These are phyloP conservation scores for Globisporangium takayamanum DNA, from an alignment of 352 stramenopile species.

Conservation along the genomic window DNA sequence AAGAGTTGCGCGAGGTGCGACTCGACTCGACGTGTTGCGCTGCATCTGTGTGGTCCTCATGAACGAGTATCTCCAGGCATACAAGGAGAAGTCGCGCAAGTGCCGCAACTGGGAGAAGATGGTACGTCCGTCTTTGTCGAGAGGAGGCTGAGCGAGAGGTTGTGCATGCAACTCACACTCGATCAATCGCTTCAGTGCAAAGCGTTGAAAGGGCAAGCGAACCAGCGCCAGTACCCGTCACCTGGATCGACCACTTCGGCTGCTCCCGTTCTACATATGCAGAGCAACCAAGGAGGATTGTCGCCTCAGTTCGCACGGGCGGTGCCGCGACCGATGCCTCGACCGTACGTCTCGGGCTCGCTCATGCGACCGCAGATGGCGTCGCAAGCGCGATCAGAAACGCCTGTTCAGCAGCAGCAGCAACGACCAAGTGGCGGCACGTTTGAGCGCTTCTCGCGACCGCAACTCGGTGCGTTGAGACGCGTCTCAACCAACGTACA, in stretches of 20 bases:
- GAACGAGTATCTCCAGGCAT: conserved; percentile 34
- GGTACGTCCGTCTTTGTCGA: conserved; percentile 20
- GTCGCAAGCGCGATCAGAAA: conserved; percentile 26
- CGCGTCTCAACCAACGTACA: no score
- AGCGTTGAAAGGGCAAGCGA: conserved; percentile 49
- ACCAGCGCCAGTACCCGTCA: conserved; percentile 47
- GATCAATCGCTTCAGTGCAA: conserved; percentile 40
- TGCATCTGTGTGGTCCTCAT: background rate
- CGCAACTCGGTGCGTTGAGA: conserved; percentile 36
- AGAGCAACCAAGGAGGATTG: conserved; percentile 24
- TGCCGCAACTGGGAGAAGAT: conserved; percentile 88
- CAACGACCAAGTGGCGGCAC: conserved; percentile 43
- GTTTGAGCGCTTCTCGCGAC: conserved; percentile 59
- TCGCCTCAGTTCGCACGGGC: conserved; percentile 41
- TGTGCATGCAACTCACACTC: background rate
- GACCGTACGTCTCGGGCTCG: conserved; percentile 18
- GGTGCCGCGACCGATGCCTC: conserved; percentile 30
- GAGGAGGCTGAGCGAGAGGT: background rate
- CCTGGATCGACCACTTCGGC: conserved; percentile 46
- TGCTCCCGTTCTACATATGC: conserved; percentile 21
- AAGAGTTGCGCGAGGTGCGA: conserved; percentile 67
- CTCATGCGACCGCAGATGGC: conserved; percentile 20
- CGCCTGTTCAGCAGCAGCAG: conserved; percentile 34
- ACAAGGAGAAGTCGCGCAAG: conserved; percentile 84
- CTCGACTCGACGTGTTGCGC: background rate